Evolutionary conservation across 2,329 filamentous ascomycete genomes (phyloP), one percentile per base, ranked within the genome.

Genomic region (Boeremia exigua): DNA sequence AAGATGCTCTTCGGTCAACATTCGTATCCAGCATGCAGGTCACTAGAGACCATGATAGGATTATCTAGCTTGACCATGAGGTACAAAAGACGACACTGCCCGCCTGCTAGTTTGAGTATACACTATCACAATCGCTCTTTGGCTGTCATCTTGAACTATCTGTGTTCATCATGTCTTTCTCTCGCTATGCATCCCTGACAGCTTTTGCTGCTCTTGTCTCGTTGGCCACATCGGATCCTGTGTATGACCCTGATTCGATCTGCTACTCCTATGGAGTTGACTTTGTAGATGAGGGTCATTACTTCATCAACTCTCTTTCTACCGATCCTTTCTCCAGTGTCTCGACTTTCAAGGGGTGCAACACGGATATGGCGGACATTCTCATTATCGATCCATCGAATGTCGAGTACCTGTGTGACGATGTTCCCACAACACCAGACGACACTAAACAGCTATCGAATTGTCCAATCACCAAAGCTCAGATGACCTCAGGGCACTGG

Each of bases 271-370:
- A 66, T 48, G 75, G 75, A 46, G 70, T 77, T 15, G 79, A 81
- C 59, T 81, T 78, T 50, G 64, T 78, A 42, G 73, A 77, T 59
- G 77, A 75, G 32, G 73, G 73, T 2, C 60, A 66, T 15, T 81
- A 80, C 66, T 81, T 80, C 63, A 79, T 80, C 62, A 79, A 81
- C 61, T 71, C 72, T 9, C 62, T 69, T 14, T 79, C 77, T 0
- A 67, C 63, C 3, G 77, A 78, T 2, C 62, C 63, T 5, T 81
- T 81, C 59, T 79, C 77, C 15, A 75, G 75, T 19, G 75, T 79
- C 5, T 77, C 77, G 4, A 74, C 78, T 38, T 81, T 80, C 55
- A 62, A 74, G 45, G 77, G 78, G 29, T 81, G 79, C 62, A 71
- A 77, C 33, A 62, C 68, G 32, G 77, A 77, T 47, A 59, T 70